Evolutionary conservation across 768 basidiomycete genomes (phyloP).

Genomic region (Chalciporus piperatus): DNA sequence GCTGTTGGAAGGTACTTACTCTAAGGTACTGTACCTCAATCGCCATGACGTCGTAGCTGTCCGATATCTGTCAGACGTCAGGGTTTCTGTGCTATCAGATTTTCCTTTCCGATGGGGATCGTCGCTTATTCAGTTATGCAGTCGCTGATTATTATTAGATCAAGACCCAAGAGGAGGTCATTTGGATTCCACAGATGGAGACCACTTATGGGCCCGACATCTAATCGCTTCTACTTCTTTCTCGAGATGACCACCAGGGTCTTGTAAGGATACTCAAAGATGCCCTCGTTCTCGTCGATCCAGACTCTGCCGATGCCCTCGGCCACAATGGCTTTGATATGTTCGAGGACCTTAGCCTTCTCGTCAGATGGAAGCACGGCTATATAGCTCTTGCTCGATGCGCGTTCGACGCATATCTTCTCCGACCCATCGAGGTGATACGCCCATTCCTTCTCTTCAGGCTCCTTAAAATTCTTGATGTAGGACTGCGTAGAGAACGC

Average conservation of each 20-base stretch:
- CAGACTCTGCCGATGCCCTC: slow-evolving; percentile 63
- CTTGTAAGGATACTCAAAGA: slow-evolving; percentile 81
- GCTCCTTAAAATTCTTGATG: slow-evolving; percentile 52
- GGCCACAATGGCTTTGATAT: slow-evolving; percentile 54
- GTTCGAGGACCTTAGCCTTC: slow-evolving; percentile 48
- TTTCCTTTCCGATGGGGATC: too few species aligned
- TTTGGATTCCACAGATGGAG: too few species aligned
- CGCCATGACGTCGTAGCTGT: too few species aligned
- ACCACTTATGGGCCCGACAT: background rate
- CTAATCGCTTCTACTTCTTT: slow-evolving; percentile 34
- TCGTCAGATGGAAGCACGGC: slow-evolving; percentile 57
- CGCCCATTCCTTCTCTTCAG: slow-evolving; percentile 53
- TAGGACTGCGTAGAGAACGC: slow-evolving; percentile 67
- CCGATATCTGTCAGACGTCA: too few species aligned
- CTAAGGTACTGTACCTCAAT: too few species aligned
- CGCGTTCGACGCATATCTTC: slow-evolving; percentile 60
- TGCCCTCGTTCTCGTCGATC: slow-evolving; percentile 70
- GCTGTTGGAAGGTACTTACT: too few species aligned
- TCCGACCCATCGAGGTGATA: slow-evolving; percentile 53
- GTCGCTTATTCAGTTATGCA: too few species aligned
- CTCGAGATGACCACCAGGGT: slow-evolving; percentile 54
- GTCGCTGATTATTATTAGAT: too few species aligned
- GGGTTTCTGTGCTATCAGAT: too few species aligned
- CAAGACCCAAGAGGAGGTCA: too few species aligned
- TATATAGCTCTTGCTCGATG: slow-evolving; percentile 84